Conservation (phyloP, 2,329 filamentous ascomycete species). For the Botryotinia globosa region DNA sequence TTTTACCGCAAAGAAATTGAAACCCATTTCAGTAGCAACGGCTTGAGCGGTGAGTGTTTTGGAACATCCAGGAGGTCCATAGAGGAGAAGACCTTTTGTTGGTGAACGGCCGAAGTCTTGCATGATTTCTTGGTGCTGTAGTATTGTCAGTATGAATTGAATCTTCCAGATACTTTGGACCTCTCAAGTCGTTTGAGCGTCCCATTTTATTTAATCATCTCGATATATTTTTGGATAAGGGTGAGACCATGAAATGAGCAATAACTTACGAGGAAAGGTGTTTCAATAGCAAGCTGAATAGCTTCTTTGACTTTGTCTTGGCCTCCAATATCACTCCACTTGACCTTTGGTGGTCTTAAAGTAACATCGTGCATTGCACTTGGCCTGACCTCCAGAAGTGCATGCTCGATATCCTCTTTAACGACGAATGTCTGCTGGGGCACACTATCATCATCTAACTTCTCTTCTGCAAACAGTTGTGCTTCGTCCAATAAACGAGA, state of each 20-base stretch:
- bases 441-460: slow-evolving; percentile 19
- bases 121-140: slow-evolving; percentile 50
- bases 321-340: slow-evolving; percentile 86
- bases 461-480: slow-evolving; percentile 40
- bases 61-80: slow-evolving; percentile 90
- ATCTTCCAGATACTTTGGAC: neutral
- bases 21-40: slow-evolving; percentile 81
- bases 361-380: slow-evolving; percentile 88
- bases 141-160: slow-evolving; percentile 22
- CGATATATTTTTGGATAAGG: neutral
- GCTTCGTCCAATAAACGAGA: slow-evolving; percentile 59
- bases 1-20: slow-evolving; percentile 94
- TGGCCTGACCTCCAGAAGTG: slow-evolving; percentile 68
- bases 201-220: neutral
- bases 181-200: neutral
- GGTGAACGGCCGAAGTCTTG: slow-evolving; percentile 52
- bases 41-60: slow-evolving; percentile 93
- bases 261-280: slow-evolving; percentile 33
- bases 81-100: slow-evolving; percentile 81
- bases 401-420: slow-evolving; percentile 58
- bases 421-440: slow-evolving; percentile 28
- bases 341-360: slow-evolving; percentile 79
- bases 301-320: slow-evolving; percentile 70
- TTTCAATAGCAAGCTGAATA: slow-evolving; percentile 46
- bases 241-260: neutral